These are phyloP conservation scores for Dichotomocladium elegans DNA, from an alignment of 371 early-diverging fungal species.

Conservation along the genomic window DNA sequence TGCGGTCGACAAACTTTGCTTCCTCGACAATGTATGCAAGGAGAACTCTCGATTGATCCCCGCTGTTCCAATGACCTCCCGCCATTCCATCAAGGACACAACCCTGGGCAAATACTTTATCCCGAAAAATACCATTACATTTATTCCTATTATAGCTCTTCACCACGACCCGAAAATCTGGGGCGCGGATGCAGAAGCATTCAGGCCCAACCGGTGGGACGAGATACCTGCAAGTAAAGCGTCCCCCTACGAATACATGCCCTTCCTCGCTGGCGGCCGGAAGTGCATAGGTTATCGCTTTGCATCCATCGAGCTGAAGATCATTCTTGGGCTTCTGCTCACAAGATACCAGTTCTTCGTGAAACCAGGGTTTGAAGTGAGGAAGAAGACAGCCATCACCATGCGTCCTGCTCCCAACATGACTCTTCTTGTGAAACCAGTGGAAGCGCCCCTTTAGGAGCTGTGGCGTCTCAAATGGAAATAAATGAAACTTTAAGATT, in stretches of 20 bases:
- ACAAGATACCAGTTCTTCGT: constrained; percentile 31
- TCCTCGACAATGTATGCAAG: constrained; percentile 50
- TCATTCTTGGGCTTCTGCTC: constrained; percentile 30
- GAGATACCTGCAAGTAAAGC: constrained; percentile 17
- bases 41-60: constrained; percentile 52
- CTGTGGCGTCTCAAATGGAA: neutral
- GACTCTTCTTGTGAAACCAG: constrained; percentile 16
- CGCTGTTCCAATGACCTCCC: constrained; percentile 46
- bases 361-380: constrained; percentile 29
- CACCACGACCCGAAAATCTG: constrained; percentile 52
- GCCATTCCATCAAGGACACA: constrained; percentile 39
- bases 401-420: constrained; percentile 35
- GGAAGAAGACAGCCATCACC: constrained; percentile 30
- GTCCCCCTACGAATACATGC: constrained; percentile 49
- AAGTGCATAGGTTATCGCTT: constrained; percentile 41
- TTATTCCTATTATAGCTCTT: constrained; percentile 37
- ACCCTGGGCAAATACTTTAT: constrained; percentile 38
- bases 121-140: constrained; percentile 52
- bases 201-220: constrained; percentile 62
- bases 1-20: constrained; percentile 35
- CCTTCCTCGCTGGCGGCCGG: constrained; percentile 56
- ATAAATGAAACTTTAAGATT: neutral
- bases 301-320: constrained; percentile 40
- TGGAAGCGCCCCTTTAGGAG: neutral
- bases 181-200: constrained; percentile 64